Conservation (phyloP, 768 basidiomycete species). For the Exsudoporus frostii region DNA sequence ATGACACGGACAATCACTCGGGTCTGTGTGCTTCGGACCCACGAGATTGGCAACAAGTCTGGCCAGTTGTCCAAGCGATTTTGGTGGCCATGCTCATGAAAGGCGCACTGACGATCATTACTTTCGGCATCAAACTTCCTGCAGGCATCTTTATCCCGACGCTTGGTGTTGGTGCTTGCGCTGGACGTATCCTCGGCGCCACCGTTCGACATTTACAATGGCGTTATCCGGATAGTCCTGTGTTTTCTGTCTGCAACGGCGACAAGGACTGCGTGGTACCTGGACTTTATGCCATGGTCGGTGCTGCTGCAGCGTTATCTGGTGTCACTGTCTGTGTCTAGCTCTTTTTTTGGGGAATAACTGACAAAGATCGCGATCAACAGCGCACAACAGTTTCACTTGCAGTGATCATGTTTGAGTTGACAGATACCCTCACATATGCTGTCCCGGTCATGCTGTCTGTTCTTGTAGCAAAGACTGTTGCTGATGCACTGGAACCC, state of each 20-base stretch:
- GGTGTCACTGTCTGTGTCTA: constrained; percentile 79
- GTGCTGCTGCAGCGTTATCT: constrained; percentile 89
- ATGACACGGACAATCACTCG: constrained; percentile 50
- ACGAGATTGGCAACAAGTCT: constrained; percentile 49
- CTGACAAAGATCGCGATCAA: constrained; percentile 7
- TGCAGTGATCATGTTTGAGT: constrained; percentile 94
- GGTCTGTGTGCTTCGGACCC: constrained; percentile 73
- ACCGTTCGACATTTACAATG: constrained; percentile 72
- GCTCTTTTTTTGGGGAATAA: background rate
- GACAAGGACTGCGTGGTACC: constrained; percentile 78
- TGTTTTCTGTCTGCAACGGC: constrained; percentile 67
- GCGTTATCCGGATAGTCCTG: constrained; percentile 49
- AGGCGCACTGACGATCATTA: constrained; percentile 75
- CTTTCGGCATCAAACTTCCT: constrained; percentile 89
- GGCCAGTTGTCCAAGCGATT: constrained; percentile 63
- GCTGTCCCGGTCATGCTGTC: constrained; percentile 86
- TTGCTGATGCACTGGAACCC: constrained; percentile 42
- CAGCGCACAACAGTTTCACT: constrained; percentile 88
- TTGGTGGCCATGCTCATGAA: constrained; percentile 80
- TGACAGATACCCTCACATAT: constrained; percentile 92
- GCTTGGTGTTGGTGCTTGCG: constrained; percentile 91
- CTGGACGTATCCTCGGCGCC: constrained; percentile 84
- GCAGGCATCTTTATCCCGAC: constrained; percentile 98
- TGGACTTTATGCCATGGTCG: constrained; percentile 93
- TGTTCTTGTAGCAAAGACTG: constrained; percentile 59